These are phyloP conservation scores for Alternaria sp. DNA, from an alignment of 2,329 filamentous ascomycete genomes.

Conservation along the genomic window DNA sequence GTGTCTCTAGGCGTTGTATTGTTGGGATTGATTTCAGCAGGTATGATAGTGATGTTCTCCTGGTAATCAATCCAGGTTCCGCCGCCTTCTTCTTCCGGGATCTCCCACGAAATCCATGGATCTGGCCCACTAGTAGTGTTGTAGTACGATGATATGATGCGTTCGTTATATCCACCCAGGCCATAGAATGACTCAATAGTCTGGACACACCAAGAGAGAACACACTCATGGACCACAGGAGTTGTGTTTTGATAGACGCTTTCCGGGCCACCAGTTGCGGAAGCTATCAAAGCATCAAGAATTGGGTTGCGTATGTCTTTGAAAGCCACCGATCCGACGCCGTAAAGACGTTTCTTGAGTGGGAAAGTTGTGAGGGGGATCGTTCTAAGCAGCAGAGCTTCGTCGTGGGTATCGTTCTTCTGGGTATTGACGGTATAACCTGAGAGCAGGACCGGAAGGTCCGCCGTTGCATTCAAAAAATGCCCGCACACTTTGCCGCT, in stretches of 20 bases:
- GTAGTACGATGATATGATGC: background rate
- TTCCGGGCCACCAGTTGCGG: background rate
- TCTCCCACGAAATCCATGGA: background rate
- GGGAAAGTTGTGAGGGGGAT: slow-evolving; percentile 26
- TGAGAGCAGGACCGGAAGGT: slow-evolving; percentile 24
- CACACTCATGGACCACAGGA: slow-evolving; percentile 31
- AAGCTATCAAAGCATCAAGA: slow-evolving; percentile 24
- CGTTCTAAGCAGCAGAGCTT: too few species aligned
- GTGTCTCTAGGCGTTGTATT: too few species aligned
- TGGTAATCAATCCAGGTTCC: too few species aligned
- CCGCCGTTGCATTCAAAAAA: slow-evolving; percentile 34
- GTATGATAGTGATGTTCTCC: too few species aligned
- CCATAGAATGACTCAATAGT: slow-evolving; percentile 35
- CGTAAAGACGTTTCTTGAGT: background rate
- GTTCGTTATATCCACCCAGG: slow-evolving; percentile 29
- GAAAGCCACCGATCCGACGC: slow-evolving; percentile 30
- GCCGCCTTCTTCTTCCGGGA: too few species aligned
- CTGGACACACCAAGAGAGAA: slow-evolving; percentile 41
- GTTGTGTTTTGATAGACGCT: background rate
- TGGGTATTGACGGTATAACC: slow-evolving; percentile 30
- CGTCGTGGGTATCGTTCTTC: too few species aligned
- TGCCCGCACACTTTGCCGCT: slow-evolving; percentile 38
- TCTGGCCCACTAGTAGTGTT: slow-evolving; percentile 18
- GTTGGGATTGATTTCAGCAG: too few species aligned
- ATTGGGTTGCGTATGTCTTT: slow-evolving; percentile 29